These are phyloP conservation scores for Aureobasidium melanogenum DNA, from an alignment of 2,329 filamentous ascomycete genomes.

Conservation along the genomic window DNA sequence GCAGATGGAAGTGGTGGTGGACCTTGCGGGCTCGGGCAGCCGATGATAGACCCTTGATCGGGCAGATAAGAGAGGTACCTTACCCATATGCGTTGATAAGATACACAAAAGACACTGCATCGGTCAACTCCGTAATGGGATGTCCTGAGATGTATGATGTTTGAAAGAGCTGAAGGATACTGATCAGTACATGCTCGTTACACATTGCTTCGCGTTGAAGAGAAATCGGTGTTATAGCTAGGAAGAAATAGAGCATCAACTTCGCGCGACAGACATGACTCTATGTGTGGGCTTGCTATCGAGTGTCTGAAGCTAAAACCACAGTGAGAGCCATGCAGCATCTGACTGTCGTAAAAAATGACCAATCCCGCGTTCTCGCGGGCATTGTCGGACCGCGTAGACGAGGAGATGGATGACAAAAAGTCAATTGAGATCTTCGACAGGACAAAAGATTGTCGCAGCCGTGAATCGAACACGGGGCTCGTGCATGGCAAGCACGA, in stretches of 20 bases:
- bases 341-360: neutral
- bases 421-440: neutral
- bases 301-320: neutral
- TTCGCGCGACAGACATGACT: neutral
- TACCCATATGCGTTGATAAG: neutral
- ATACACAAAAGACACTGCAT: neutral
- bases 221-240: neutral
- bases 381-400: neutral
- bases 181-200: too few species aligned
- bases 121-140: neutral
- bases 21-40: neutral
- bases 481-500: constrained; percentile 12
- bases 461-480: constrained; percentile 13
- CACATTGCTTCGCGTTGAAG: neutral
- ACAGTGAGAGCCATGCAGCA: neutral
- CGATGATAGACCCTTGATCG: neutral
- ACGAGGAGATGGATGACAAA: neutral
- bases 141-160: too few species aligned
- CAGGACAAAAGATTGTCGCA: constrained; percentile 2
- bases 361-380: neutral
- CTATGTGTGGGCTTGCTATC: neutral
- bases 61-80: constrained; percentile 1
- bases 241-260: neutral
- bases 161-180: neutral
- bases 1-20: neutral